Percentiles rank a stretch among this genome's conserved stretches.
phyloP scores from a whole-genome alignment of 441 rosid species.

The Erysimum pusillum region DNA sequence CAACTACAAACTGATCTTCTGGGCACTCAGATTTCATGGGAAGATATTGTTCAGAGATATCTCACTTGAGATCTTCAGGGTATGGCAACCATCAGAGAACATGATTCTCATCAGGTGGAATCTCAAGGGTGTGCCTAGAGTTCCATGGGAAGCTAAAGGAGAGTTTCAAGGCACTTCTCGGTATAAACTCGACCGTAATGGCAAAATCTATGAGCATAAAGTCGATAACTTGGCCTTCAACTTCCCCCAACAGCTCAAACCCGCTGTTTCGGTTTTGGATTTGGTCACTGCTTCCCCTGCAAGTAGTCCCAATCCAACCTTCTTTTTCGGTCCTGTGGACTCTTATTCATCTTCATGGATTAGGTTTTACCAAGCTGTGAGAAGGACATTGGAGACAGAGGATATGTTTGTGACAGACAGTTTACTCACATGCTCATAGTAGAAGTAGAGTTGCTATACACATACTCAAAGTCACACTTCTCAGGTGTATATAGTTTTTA shows the following conservation, averaged over 20 bases:
- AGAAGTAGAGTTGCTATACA: conserved; percentile 44
- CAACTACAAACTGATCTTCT: conserved; percentile 83
- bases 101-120: conserved; percentile 92
- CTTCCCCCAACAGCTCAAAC: conserved; percentile 81
- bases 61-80: conserved; percentile 77
- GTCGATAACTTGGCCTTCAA: conserved; percentile 93
- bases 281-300: conserved; percentile 86
- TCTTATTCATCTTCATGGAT: conserved; percentile 74
- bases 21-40: conserved; percentile 93
- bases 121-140: conserved; percentile 85
- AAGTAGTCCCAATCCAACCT: conserved; percentile 85
- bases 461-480: conserved; percentile 43
- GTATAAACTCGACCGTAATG: conserved; percentile 88
- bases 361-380: conserved; percentile 70
- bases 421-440: conserved; percentile 77
- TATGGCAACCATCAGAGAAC: conserved; percentile 98
- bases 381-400: conserved; percentile 65
- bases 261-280: conserved; percentile 82
- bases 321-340: conserved; percentile 68
- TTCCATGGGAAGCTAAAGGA: conserved; percentile 97
- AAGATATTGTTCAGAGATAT: conserved; percentile 85
- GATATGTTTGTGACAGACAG: conserved; percentile 59
- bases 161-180: conserved; percentile 94
- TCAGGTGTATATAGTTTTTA: conserved; percentile 45
- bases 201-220: conserved; percentile 87